A percentile compares a stretch with the other conserved stretches of the same genome.
Conservation (phyloP, 2,329 filamentous ascomycete genomes). For the Neodidymelliopsis sp. region DNA sequence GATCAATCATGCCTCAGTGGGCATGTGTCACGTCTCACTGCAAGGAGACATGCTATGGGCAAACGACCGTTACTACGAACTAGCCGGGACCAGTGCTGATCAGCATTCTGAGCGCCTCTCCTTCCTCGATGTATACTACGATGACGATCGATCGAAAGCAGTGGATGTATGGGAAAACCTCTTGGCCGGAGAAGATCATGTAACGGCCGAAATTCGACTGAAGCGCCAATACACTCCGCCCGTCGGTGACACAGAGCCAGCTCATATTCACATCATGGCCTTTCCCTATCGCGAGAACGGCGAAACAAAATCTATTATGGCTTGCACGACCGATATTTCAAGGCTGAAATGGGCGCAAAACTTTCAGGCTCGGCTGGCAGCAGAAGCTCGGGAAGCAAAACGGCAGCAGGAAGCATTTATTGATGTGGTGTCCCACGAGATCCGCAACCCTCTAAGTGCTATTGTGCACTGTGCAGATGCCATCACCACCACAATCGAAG, state of each 20-base stretch:
- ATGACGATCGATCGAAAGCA: constrained; percentile 37
- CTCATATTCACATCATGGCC: constrained; percentile 43
- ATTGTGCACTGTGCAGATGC: constrained; percentile 56
- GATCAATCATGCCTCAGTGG: constrained; percentile 46
- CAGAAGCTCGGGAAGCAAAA: constrained; percentile 50
- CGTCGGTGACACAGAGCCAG: constrained; percentile 39
- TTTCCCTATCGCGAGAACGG: constrained; percentile 45
- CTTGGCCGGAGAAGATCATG: constrained; percentile 33
- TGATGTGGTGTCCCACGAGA: constrained; percentile 53
- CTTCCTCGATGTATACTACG: constrained; percentile 39
- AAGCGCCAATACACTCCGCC: constrained; percentile 43
- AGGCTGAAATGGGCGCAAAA: constrained; percentile 50
- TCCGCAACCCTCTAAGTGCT: constrained; percentile 55
- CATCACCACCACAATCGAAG: constrained; percentile 49
- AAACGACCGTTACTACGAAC: constrained; percentile 44
- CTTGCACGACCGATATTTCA: constrained; percentile 50
- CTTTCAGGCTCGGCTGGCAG: constrained; percentile 48
- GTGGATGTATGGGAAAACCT: constrained; percentile 36
- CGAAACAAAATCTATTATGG: constrained; percentile 45
- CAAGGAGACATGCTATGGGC: constrained; percentile 45
- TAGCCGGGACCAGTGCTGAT: constrained; percentile 31
- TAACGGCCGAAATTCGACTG: constrained; percentile 37
- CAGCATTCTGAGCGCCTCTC: constrained; percentile 23
- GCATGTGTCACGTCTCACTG: constrained; percentile 43
- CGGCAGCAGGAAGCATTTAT: constrained; percentile 51